Conservation (phyloP, 31 red algal genomes). For the Asparagopsis taxiformis region DNA sequence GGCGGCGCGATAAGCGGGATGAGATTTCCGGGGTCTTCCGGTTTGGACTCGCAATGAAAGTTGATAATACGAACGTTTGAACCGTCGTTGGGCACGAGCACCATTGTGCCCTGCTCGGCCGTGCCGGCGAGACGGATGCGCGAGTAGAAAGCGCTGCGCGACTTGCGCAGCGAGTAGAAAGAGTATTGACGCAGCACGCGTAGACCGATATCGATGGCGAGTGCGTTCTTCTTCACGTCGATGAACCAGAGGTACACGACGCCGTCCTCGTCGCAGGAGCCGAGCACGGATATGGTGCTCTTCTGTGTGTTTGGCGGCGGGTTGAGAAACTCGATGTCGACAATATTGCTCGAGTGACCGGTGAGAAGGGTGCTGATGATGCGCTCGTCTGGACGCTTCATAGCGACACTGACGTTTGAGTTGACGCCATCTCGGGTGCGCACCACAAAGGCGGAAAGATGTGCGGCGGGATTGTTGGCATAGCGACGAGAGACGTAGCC, state of each 20-base stretch:
- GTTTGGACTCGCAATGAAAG: constrained; percentile 38
- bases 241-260: constrained; percentile 59
- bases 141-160: constrained; percentile 45
- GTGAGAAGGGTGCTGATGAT: constrained; percentile 36
- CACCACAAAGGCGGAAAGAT: not conserved
- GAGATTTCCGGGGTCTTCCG: not conserved
- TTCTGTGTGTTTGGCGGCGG: constrained; percentile 13
- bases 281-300: constrained; percentile 19
- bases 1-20: constrained; percentile 11
- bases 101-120: constrained; percentile 54
- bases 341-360: constrained; percentile 45
- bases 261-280: constrained; percentile 47
- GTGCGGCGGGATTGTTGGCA: constrained; percentile 25
- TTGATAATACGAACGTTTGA: constrained; percentile 37
- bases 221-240: constrained; percentile 17
- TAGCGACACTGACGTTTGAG: constrained; percentile 21
- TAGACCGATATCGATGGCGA: constrained; percentile 21
- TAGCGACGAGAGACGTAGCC: constrained; percentile 26
- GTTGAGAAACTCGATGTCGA: constrained; percentile 68
- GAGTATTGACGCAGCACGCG: constrained; percentile 56
- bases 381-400: constrained; percentile 47
- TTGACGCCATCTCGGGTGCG: not conserved
- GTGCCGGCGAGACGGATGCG: constrained; percentile 66
- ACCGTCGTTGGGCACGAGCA: constrained; percentile 74
- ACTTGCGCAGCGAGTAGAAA: constrained; percentile 62